These are phyloP conservation scores for Botryotinia globosa DNA, from an alignment of 2,329 filamentous ascomycete genomes.

Conservation along the genomic window DNA sequence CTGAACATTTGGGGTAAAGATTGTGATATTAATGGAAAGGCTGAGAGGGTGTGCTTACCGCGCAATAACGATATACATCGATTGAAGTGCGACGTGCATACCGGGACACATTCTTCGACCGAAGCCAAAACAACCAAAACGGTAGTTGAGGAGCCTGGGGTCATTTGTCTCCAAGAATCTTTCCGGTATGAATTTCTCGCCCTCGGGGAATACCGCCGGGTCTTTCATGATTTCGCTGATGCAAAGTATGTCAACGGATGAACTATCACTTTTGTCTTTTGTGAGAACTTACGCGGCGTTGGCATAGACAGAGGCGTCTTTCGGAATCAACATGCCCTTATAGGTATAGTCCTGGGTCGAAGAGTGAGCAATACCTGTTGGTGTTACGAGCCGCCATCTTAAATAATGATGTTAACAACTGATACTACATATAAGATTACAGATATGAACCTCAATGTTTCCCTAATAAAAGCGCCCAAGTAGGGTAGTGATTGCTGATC, in stretches of 20 bases:
- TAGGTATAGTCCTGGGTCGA: not conserved
- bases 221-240: constrained; percentile 1
- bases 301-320: constrained; percentile 1
- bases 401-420: not conserved
- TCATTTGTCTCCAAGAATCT: not conserved
- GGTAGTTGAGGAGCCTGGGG: constrained; percentile 1
- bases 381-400: not conserved
- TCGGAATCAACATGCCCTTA: not conserved
- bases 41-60: not conserved
- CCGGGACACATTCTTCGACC: constrained; percentile 1
- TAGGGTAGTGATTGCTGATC: not conserved
- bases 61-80: constrained; percentile 3
- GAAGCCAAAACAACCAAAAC: not conserved
- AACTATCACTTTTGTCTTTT: not conserved
- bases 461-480: not conserved
- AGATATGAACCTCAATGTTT: not conserved
- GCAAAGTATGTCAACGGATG: not conserved
- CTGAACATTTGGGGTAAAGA: not conserved
- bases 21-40: not conserved
- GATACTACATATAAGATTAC: not conserved
- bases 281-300: not conserved
- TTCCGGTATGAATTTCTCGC: constrained; percentile 1
- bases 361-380: not conserved
- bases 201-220: not conserved
- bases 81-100: constrained; percentile 3